A percentile compares a stretch with the other conserved stretches of the same genome.
phyloP scores from a whole-genome alignment of 2,329 filamentous ascomycete genomes.

The Microdochium bolleyi region DNA sequence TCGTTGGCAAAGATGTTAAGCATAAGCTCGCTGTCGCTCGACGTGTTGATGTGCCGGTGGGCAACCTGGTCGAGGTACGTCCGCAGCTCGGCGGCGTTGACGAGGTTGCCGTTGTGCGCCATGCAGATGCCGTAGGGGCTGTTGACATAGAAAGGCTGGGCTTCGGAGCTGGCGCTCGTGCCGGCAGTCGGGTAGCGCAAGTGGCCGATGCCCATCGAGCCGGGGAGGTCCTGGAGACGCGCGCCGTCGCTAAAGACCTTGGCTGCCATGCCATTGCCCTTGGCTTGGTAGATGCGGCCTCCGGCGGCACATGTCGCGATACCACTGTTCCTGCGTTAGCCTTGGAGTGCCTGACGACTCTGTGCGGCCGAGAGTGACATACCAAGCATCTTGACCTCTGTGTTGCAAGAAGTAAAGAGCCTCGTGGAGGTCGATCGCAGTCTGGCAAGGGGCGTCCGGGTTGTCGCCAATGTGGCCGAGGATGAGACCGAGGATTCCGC shows the following conservation, averaged over 20 bases:
- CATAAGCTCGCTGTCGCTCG: conserved; percentile 20
- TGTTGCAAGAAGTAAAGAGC: conserved; percentile 29
- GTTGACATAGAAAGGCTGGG: conserved; percentile 91
- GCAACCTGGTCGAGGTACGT: conserved; percentile 68
- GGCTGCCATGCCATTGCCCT: conserved; percentile 81
- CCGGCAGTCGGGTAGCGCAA: conserved; percentile 86
- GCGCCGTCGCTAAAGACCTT: conserved; percentile 79
- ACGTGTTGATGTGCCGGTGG: conserved; percentile 65
- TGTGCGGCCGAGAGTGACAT: not conserved
- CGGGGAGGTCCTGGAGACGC: conserved; percentile 65
- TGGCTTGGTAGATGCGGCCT: conserved; percentile 80
- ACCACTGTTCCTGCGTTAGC: conserved; percentile 40
- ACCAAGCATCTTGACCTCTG: conserved; percentile 70
- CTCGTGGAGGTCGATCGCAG: conserved; percentile 51
- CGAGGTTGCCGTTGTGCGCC: conserved; percentile 82
- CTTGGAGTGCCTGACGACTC: not conserved
- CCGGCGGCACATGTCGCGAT: conserved; percentile 69
- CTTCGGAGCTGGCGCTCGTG: conserved; percentile 72
- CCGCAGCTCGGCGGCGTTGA: conserved; percentile 64
- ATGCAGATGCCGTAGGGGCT: conserved; percentile 75
- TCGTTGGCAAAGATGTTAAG: conserved; percentile 73
- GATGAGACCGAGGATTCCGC: conserved; percentile 54
- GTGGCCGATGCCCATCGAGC: conserved; percentile 81
- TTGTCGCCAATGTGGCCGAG: conserved; percentile 43
- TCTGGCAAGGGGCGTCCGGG: conserved; percentile 32